Evolutionary conservation across 2,329 filamentous ascomycete genomes (phyloP).

Genomic region (Leptoxyphium fumago): DNA sequence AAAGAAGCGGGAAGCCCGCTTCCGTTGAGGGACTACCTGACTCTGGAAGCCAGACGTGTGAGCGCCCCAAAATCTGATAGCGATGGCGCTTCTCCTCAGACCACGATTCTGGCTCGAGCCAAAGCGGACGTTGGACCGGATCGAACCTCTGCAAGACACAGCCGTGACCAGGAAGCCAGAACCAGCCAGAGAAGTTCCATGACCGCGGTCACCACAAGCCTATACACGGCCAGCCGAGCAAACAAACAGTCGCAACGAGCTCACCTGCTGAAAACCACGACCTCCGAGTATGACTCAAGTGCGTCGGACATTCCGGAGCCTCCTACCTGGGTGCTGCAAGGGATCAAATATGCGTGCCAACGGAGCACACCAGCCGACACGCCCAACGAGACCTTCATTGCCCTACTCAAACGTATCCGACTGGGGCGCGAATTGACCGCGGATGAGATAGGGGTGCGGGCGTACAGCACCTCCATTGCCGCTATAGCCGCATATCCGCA

Average conservation of each 20-base stretch:
- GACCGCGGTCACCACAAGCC: not conserved
- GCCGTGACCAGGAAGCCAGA: slow-evolving; percentile 14
- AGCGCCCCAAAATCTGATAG: slow-evolving; percentile 20
- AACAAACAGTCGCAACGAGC: slow-evolving; percentile 13
- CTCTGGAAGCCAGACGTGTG: slow-evolving; percentile 35
- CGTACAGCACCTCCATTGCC: slow-evolving; percentile 80
- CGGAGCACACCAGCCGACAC: slow-evolving; percentile 54
- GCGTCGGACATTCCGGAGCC: slow-evolving; percentile 43
- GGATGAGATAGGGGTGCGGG: slow-evolving; percentile 67
- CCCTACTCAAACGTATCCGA: slow-evolving; percentile 59
- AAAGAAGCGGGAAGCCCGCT: slow-evolving; percentile 27
- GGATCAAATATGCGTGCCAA: slow-evolving; percentile 63
- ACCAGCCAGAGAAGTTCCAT: slow-evolving; percentile 7
- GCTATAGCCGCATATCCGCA: slow-evolving; percentile 68
- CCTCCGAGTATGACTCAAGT: slow-evolving; percentile 56
- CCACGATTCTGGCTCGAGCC: slow-evolving; percentile 38
- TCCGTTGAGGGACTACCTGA: slow-evolving; percentile 33
- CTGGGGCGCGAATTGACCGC: slow-evolving; percentile 53
- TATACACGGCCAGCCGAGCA: not conserved
- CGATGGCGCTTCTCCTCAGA: not conserved
- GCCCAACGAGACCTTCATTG: slow-evolving; percentile 63
- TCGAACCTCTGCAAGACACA: slow-evolving; percentile 5
- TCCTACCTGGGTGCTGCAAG: slow-evolving; percentile 53
- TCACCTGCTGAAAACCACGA: slow-evolving; percentile 51
- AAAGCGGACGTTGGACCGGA: slow-evolving; percentile 22